Evolutionary conservation across 306 rosid genomes (phyloP), one percentile per base, ranked within the genome.

Genomic region (Clitoria ternatea): DNA sequence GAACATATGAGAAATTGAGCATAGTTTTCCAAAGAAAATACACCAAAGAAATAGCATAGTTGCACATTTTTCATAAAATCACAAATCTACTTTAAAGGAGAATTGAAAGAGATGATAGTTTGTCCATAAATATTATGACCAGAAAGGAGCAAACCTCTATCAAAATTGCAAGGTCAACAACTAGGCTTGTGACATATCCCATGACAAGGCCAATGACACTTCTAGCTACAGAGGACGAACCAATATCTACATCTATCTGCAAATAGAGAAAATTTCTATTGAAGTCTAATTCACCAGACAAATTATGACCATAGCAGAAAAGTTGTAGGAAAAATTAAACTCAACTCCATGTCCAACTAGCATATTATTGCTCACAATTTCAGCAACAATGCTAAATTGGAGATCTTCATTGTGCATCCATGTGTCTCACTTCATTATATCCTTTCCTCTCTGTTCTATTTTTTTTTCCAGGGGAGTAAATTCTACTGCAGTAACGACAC

Each of bases 211-310:
- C 90, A 55, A 93, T 76, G 29, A 93, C 96, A 79, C 98, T 73
- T 77, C 90, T 88, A 36, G 98, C 98, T 30, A 90, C 98, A 0
- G 98, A 87, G 10, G 98, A 93, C 66, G 98, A 93, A 77, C 98
- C 98, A 78, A 93, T 90, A 76, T 90, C 98, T 71, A 88, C 96
- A 85, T 93, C 97, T 61, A 90, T 90, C 98, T 93, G 97, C 85
- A 83, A 61, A 59, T 17, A 55, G 15, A 26, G 30, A 49, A 72
- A 70, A 39, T 30, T 56, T 2, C 14, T 11, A 47, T 83, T 15
- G 48, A 61, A 39, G 13, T 29, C 26, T 26, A 66, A 60, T 26
- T 45, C 30, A 29, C 6, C 36, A 33, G 19, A 53, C 6, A 26
- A 70, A 4, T 43, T 23, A 19, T 45, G n/a, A 35, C 3, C 20